Evolutionary conservation across 352 stramenopile species (phyloP).

Genomic region (Globisporangium emineosum): DNA sequence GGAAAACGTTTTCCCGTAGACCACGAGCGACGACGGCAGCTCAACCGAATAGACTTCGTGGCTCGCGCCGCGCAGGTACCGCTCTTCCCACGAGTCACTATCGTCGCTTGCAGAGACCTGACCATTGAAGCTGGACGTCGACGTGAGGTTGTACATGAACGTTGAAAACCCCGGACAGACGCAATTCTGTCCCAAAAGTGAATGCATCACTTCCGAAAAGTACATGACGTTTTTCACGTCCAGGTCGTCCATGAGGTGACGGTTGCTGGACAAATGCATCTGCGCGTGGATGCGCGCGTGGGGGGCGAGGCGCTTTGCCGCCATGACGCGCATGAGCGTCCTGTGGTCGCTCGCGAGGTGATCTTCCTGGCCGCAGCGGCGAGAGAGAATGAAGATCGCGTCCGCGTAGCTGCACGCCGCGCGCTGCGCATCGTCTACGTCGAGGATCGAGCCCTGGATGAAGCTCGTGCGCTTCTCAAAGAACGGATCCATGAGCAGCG

Average conservation of each 20-base stretch:
- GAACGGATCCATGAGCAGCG: constrained; percentile 80
- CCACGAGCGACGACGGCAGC: constrained; percentile 45
- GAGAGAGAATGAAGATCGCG: constrained; percentile 79
- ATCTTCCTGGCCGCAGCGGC: constrained; percentile 64
- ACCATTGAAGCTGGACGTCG: constrained; percentile 66
- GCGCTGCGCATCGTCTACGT: constrained; percentile 74
- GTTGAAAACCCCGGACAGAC: constrained; percentile 84
- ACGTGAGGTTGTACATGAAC: constrained; percentile 86
- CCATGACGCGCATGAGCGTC: constrained; percentile 78
- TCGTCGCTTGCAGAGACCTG: constrained; percentile 23
- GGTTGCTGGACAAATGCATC: constrained; percentile 75
- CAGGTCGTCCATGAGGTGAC: constrained; percentile 69
- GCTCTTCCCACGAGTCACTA: constrained; percentile 57
- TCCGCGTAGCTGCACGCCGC: constrained; percentile 58
- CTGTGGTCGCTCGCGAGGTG: constrained; percentile 70
- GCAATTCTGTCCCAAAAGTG: constrained; percentile 81
- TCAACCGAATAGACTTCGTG: constrained; percentile 80
- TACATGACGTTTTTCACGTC: constrained; percentile 77
- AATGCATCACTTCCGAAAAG: constrained; percentile 78
- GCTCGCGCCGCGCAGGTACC: constrained; percentile 69
- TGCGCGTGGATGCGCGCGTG: constrained; percentile 61
- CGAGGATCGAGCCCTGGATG: constrained; percentile 75
- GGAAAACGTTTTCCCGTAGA: constrained; percentile 72
- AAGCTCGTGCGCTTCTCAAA: constrained; percentile 83
- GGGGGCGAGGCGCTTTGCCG: constrained; percentile 62